Base-by-base conservation (phyloP, 192 early-diverging fungal species). In the Diversispora epigaea region DNA sequence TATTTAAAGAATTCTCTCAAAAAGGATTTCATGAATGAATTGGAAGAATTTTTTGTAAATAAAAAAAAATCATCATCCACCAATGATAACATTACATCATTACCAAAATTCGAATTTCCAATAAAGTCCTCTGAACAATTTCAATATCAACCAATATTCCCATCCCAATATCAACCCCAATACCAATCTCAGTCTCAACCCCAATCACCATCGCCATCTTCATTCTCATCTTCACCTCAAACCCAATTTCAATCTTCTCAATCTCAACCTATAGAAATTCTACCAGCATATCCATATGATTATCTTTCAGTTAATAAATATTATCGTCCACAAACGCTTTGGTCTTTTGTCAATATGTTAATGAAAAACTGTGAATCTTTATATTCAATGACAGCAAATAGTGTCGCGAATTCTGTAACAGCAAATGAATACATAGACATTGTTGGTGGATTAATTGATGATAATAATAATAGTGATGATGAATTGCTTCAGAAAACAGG, bases 1-100 rank as follows among this genome's bases (percentile, higher is more conserved):
- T 73, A 73, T 62, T 25, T 73, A 46, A 43, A 50, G 11, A 60
- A 58, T 73, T 73, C 71, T 6, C 58, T 73, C 2, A 22, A 62
- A 15, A 73, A 62, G 44, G 71, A 62, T 32, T 25, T 73, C 14
- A 44, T 70, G 10, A 22, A 55, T 55, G n/a, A 70, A 22, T 65
- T 55, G 8, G 62, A 64, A 41, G 17, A 43, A 7, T 69, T 49
- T 40, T 69, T 69, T 0, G 44, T 47, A n/a, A 14, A 39, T 22
- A 11, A 22, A 12, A 41, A 61, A 62, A 10, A 17, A 17, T 47
- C 71, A 9, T 21, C 43, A 19, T 45, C 40, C 4, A 57, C 25
- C 2, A 32, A 32, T 32, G 25, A 32, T 32, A 32, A 32, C 25
- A 32, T 32, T 32, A 32, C 50, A 45, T 15, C 45, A 15, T 10